phyloP scores from a whole-genome alignment of 441 rosid genomes.

The Macaranga tanarius region DNA sequence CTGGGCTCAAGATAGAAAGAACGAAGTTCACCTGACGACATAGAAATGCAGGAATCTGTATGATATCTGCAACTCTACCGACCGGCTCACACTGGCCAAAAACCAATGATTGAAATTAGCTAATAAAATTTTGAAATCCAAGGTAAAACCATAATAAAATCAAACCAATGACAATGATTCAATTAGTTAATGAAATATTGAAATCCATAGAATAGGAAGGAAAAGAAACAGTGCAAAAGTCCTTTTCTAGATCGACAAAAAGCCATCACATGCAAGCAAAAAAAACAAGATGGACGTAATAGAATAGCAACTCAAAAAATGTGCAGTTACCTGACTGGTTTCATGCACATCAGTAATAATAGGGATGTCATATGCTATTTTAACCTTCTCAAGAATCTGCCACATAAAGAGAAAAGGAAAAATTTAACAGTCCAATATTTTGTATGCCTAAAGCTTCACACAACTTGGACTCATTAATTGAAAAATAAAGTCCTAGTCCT shows the following conservation, averaged over 20 bases:
- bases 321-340: constrained; percentile 53
- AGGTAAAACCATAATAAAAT: neutral
- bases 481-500: neutral
- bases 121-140: constrained; percentile 12
- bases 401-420: constrained; percentile 18
- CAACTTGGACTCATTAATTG: neutral
- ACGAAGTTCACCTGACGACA: constrained; percentile 74
- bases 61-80: constrained; percentile 80
- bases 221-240: neutral
- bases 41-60: constrained; percentile 90
- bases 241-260: neutral
- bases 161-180: no score
- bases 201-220: no score
- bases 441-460: no score
- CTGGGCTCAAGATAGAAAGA: constrained; percentile 9
- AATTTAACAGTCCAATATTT: no score
- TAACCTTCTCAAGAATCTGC: constrained; percentile 92
- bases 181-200: no score
- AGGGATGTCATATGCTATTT: constrained; percentile 69
- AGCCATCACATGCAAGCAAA: neutral
- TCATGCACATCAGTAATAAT: constrained; percentile 91
- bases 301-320: constrained; percentile 6
- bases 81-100: constrained; percentile 69
- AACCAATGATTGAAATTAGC: constrained; percentile 21
- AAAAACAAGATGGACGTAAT: neutral